Percentiles rank a stretch among this genome's conserved stretches.
phyloP scores from a whole-genome alignment of 345 rosid genomes.

The Arabidopsis arenosa region DNA sequence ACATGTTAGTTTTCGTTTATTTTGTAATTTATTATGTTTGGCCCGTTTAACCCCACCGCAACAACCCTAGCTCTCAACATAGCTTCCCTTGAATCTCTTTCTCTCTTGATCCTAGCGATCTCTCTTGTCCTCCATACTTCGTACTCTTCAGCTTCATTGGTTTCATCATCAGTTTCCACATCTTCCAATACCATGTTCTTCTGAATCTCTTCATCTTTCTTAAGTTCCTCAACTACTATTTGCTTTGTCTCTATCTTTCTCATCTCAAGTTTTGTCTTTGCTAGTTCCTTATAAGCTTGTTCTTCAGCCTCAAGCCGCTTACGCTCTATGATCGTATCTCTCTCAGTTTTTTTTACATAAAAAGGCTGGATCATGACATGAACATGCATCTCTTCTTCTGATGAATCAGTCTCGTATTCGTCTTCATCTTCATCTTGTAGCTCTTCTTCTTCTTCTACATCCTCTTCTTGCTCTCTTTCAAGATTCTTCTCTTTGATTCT shows the following conservation, averaged over 20 bases:
- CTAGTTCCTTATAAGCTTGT: slow-evolving; percentile 58
- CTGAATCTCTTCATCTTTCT: slow-evolving; percentile 61
- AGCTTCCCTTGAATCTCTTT: slow-evolving; percentile 62
- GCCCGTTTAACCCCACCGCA: background rate
- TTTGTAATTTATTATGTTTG: too few relatives aligned
- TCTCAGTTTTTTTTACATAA: slow-evolving; percentile 64
- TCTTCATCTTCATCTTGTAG: slow-evolving; percentile 58
- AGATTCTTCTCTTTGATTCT: slow-evolving; percentile 59
- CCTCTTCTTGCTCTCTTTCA: slow-evolving; percentile 56
- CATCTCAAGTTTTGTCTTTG: slow-evolving; percentile 57
- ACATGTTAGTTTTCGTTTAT: too few relatives aligned
- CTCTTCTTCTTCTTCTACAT: slow-evolving; percentile 66
- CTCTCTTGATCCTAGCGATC: slow-evolving; percentile 74
- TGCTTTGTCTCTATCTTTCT: slow-evolving; percentile 69
- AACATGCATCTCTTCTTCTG: slow-evolving; percentile 65
- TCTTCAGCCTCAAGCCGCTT: slow-evolving; percentile 67
- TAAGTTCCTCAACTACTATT: slow-evolving; percentile 64
- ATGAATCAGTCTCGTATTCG: slow-evolving; percentile 76
- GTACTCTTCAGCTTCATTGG: slow-evolving; percentile 75
- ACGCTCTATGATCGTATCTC: slow-evolving; percentile 70
- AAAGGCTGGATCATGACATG: slow-evolving; percentile 66
- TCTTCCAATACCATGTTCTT: slow-evolving; percentile 63
- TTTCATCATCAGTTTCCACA: slow-evolving; percentile 76
- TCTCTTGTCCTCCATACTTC: slow-evolving; percentile 84
- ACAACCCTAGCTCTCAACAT: slow-evolving; percentile 53